Percentiles rank a stretch among this genome's conserved stretches.
Evolutionary conservation across 2,329 filamentous ascomycete genomes (phyloP).

Genomic region (Capronia coronata): DNA sequence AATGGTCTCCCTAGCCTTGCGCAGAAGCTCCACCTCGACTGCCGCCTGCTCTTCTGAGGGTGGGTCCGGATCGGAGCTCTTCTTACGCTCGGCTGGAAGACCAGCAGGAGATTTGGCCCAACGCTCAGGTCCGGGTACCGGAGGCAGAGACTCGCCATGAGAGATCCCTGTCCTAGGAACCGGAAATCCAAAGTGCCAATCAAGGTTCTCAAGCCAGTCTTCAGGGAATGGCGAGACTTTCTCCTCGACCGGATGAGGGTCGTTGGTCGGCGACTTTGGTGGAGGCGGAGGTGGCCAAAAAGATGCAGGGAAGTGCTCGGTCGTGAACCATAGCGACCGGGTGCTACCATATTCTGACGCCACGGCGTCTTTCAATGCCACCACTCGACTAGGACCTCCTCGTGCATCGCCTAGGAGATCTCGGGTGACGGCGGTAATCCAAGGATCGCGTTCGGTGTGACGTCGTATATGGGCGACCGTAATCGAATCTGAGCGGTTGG

Average conservation of each 20-base stretch:
- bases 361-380: slow-evolving; percentile 74
- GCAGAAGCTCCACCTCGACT: slow-evolving; percentile 44
- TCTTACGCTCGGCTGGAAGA: slow-evolving; percentile 34
- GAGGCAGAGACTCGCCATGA: slow-evolving; percentile 53
- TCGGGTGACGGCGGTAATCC: slow-evolving; percentile 66
- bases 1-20: slow-evolving; percentile 45
- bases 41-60: slow-evolving; percentile 36
- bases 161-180: slow-evolving; percentile 53
- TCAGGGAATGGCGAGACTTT: slow-evolving; percentile 42
- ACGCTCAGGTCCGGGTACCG: slow-evolving; percentile 53
- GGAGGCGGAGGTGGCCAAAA: slow-evolving; percentile 24
- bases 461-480: slow-evolving; percentile 61
- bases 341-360: slow-evolving; percentile 59
- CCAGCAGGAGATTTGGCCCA: slow-evolving; percentile 42
- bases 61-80: slow-evolving; percentile 35
- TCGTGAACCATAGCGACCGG: slow-evolving; percentile 72
- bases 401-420: slow-evolving; percentile 60
- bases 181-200: slow-evolving; percentile 84
- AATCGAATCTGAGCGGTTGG: slow-evolving; percentile 53
- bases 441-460: slow-evolving; percentile 66
- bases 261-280: slow-evolving; percentile 30
- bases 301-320: slow-evolving; percentile 50
- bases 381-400: slow-evolving; percentile 58
- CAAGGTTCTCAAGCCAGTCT: slow-evolving; percentile 55
- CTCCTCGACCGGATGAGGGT: slow-evolving; percentile 24